Evolutionary conservation across 345 rosid species (phyloP).

Genomic region (Theobroma cacao): DNA sequence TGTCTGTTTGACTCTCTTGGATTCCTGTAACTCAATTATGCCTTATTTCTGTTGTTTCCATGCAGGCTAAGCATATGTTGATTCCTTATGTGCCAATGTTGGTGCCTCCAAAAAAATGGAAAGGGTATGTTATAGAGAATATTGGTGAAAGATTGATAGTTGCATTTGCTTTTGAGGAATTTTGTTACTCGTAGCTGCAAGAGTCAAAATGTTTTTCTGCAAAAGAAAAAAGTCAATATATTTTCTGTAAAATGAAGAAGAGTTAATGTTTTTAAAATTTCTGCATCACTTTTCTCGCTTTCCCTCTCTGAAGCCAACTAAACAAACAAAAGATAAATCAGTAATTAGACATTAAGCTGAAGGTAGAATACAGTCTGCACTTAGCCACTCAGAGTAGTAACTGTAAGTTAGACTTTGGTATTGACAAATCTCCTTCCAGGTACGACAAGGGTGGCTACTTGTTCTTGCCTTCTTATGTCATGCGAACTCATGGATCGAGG

Average conservation of each 20-base stretch:
- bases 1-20: background rate
- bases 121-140: slow-evolving; percentile 57
- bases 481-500: slow-evolving; percentile 97
- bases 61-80: slow-evolving; percentile 92
- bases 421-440: slow-evolving; percentile 37
- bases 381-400: background rate
- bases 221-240: background rate
- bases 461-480: slow-evolving; percentile 86
- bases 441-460: slow-evolving; percentile 90
- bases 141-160: background rate
- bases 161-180: background rate
- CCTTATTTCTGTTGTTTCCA: slow-evolving; percentile 10
- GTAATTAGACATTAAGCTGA: background rate
- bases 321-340: background rate
- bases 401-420: slow-evolving; percentile 2
- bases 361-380: background rate
- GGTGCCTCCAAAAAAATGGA: slow-evolving; percentile 96
- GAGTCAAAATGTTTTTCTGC: background rate
- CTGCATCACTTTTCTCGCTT: background rate
- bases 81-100: slow-evolving; percentile 96
- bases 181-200: background rate
- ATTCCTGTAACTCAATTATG: background rate
- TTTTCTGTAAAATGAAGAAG: background rate
- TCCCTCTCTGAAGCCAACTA: background rate
- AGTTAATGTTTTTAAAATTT: background rate